Base-by-base conservation (phyloP, 106 monocot species). In the Phalaenopsis equestris region DNA sequence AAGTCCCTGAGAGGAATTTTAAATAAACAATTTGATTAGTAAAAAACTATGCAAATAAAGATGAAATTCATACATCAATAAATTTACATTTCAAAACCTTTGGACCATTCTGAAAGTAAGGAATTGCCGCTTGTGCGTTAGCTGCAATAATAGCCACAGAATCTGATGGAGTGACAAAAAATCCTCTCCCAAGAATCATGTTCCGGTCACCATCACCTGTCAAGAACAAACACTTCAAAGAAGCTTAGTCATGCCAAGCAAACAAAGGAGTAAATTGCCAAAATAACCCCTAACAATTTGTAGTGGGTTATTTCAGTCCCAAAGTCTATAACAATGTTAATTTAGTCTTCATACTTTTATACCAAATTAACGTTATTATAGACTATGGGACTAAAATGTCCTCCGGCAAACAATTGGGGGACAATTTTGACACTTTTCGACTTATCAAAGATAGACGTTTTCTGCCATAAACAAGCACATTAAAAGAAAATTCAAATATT, bases 61-160 rank as follows among this genome's bases (percentile, higher is more conserved):
- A 12, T 70, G 42, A 49, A 67, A 68, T 42, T 46, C 46, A 78
- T 57, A 61, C 36, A 19, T 19, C 18, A 41, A 52, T 2, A 4
- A 68, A 39, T 49, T 46, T 37, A 47, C 12, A 46, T 68, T 3
- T 52, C 17, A 43, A 82, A 78, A 93, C 99, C 88, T 99, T 99
- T n/a, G 85, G 84, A 36, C 99, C 99, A 91, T 82, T 84, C 73
- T 82, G 79, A 46, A 99, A 99, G 81, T 99, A 99, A 30, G 99
- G 99, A 76, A 99, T 95, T 67, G 99, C 85, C 77, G 81, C 83
- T 77, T 95, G 90, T 39, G 95, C 89, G 84, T 99, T 93, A 8
- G 99, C 93, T 76, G 95, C 95, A 86, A 99, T 99, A 46, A 99
- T 92, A 41, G 98, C 98, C 78, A 99, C 99, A 79, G 99, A 99